Base-by-base conservation (phyloP, 1,284 basidiomycete genomes). In the Papiliotrema laurentii region DNA sequence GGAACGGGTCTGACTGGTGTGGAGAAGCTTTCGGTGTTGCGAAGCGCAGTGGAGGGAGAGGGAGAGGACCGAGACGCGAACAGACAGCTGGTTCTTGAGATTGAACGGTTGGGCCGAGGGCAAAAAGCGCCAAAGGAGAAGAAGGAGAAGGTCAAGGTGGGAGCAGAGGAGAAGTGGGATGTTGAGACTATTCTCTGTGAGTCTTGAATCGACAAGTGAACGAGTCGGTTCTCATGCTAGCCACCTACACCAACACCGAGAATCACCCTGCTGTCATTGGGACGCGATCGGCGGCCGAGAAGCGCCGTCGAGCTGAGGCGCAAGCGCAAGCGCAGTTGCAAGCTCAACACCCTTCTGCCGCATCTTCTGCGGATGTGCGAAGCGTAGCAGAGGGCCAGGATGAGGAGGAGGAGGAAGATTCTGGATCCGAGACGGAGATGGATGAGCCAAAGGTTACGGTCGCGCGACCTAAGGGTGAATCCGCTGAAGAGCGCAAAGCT, bases 241-340 rank as follows among this genome's bases (percentile, higher is more conserved):
- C 85, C n/a, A 96, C 91, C 1, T 92, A 92, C 68, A 87, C 89
- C 16, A 97, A 93, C 66, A 78, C 94, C 4, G 93, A 94, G 69
- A 97, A 97, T 65, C 92, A 96, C 67, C 92, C 92, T 0, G 82
- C 84, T 13, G 76, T 92, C 26, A 90, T 96, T 56, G 81, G 83
- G 21, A 81, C 83, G 25, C 79, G 83, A 31, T 78, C 58, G 79
- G 56, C 68, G 67, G 45, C 81, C 73, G 62, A 76, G 54, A 52
- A 53, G 30, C 58, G 64, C 55, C 53, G 56, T 35, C 50, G 61
- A 34, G 62, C 56, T 6, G 53, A 53, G 33, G 48, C 39, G 33
- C 18, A 14, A 13, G 36, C 26, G 13, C 33, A 36, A 50, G 36
- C 24, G 45, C 45, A 10, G 46, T 33, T 9, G 49, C 10, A 34